These are phyloP conservation scores for Apiotrichum montevideense DNA, from an alignment of 1,284 basidiomycete genomes.

Conservation along the genomic window DNA sequence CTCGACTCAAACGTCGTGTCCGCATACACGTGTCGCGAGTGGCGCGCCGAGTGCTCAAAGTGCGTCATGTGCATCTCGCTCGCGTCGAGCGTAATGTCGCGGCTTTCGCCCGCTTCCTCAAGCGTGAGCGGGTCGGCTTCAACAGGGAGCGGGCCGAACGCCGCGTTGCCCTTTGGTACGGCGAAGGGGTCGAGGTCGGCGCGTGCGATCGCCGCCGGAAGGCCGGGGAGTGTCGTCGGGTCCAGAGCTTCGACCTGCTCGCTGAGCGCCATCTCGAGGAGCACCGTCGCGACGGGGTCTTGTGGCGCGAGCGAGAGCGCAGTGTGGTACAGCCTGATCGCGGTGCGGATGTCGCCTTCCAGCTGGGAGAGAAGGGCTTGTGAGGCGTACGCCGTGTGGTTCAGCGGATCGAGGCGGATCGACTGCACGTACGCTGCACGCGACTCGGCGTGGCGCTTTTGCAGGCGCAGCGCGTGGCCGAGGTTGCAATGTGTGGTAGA, in stretches of 20 bases:
- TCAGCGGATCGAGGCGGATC: slow-evolving; percentile 70
- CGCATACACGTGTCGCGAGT: slow-evolving; percentile 6
- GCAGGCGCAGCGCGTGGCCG: slow-evolving; percentile 74
- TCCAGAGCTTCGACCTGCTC: slow-evolving; percentile 41
- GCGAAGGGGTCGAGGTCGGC: slow-evolving; percentile 39
- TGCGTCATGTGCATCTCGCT: no score
- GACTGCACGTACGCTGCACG: slow-evolving; percentile 65
- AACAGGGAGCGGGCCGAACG: slow-evolving; percentile 34
- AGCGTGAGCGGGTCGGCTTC: slow-evolving; percentile 28
- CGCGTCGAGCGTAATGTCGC: background rate
- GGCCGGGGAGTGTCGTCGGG: slow-evolving; percentile 34
- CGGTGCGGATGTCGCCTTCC: slow-evolving; percentile 62
- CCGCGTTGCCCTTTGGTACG: slow-evolving; percentile 38
- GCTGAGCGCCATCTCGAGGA: slow-evolving; percentile 76
- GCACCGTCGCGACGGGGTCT: slow-evolving; percentile 74
- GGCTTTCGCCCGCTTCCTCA: slow-evolving; percentile 26
- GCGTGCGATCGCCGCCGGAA: slow-evolving; percentile 32
- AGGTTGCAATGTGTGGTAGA: slow-evolving; percentile 81
- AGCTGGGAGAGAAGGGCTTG: slow-evolving; percentile 78
- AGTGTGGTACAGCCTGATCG: slow-evolving; percentile 85
- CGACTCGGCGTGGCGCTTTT: slow-evolving; percentile 66
- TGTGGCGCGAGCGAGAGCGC: slow-evolving; percentile 77
- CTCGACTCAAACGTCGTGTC: slow-evolving; percentile 23
- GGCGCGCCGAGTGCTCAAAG: background rate
- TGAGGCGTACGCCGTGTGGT: slow-evolving; percentile 69